Base-by-base conservation (phyloP, 345 rosid species). In the Toxicodendron radicans region DNA sequence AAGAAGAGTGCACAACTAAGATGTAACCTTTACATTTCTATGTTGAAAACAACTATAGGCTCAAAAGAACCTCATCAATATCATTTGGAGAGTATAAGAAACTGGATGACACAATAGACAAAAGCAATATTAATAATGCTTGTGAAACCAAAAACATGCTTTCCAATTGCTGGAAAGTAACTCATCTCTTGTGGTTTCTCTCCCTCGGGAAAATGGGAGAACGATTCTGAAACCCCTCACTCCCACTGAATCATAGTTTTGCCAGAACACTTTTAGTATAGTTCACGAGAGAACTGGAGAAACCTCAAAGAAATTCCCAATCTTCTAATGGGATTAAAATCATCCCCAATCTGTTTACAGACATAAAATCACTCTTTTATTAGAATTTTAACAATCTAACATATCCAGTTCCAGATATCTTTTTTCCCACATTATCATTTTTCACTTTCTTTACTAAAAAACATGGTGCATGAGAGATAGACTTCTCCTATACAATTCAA, bases 401-500 rank as follows among this genome's bases (percentile, higher is more conserved):
- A 8, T 24, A 20, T 16, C 57, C 3, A 30, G n/a, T 48, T 58
- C n/a, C 21, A 41, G 13, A 63, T 52, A 27, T 20, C 48, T 8
- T 32, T 41, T 61, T 27, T 7, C 13, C 45, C 11, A 16, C 14
- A 52, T 38, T 38, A 32, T 24, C 45, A 17, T 60, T 60, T 27
- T 72, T 72, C 58, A 58, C 58, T 60, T 33, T 27, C 20, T 21
- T 70, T 1, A 5, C 16, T 58, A 12, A 46, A 21, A 71, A 71
- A 43, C 10, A 33, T 0, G 10, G 32, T n/a, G 10, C 61, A 53
- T 30, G 27, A 11, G 45, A 18, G 74, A 27, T 71, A 5, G 65
- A 38, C 65, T 57, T 23, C 30, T 59, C 32, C n/a, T 8, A 33
- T 20, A 24, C 10, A 20, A 52, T 1, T n/a, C 20, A 73, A 52